Evolutionary conservation across 768 basidiomycete genomes (phyloP).

Genomic region (Trametopsis cervina): DNA sequence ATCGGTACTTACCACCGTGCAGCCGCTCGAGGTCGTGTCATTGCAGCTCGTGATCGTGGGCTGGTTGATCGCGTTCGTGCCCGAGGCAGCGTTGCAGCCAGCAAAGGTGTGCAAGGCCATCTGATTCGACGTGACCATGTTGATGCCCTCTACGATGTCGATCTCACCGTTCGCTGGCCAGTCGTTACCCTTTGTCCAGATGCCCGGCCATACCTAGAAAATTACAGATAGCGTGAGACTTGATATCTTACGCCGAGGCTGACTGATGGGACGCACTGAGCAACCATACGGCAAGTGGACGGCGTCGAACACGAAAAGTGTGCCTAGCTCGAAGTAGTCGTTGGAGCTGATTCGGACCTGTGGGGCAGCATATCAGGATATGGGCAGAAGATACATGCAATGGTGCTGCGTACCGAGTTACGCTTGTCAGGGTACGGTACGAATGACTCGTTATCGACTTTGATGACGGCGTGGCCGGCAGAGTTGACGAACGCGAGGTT

Average conservation of each 20-base stretch:
- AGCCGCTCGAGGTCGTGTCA: slow-evolving; percentile 21
- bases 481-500: slow-evolving; percentile 54
- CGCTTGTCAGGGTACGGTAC: slow-evolving; percentile 50
- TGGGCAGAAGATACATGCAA: slow-evolving; percentile 10
- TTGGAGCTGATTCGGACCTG: slow-evolving; percentile 39
- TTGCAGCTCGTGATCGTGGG: slow-evolving; percentile 17
- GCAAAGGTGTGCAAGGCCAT: slow-evolving; percentile 45
- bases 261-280: no score
- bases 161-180: slow-evolving; percentile 31
- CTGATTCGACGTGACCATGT: slow-evolving; percentile 44
- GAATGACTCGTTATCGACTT: slow-evolving; percentile 62
- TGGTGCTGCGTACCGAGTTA: slow-evolving; percentile 44
- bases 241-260: background rate
- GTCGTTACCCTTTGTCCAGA: slow-evolving; percentile 32
- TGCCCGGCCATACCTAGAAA: slow-evolving; percentile 21
- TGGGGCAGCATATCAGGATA: background rate
- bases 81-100: slow-evolving; percentile 29
- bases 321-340: slow-evolving; percentile 34
- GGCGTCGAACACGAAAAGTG: slow-evolving; percentile 38
- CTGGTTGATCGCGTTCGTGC: slow-evolving; percentile 25
- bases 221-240: background rate
- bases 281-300: slow-evolving; percentile 51
- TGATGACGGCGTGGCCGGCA: slow-evolving; percentile 59
- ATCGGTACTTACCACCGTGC: slow-evolving; percentile 12
- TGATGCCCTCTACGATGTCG: slow-evolving; percentile 45